A percentile compares a stretch with the other conserved stretches of the same genome.
phyloP scores from a whole-genome alignment of 768 basidiomycete genomes.

The Leccinum rimulosum region DNA sequence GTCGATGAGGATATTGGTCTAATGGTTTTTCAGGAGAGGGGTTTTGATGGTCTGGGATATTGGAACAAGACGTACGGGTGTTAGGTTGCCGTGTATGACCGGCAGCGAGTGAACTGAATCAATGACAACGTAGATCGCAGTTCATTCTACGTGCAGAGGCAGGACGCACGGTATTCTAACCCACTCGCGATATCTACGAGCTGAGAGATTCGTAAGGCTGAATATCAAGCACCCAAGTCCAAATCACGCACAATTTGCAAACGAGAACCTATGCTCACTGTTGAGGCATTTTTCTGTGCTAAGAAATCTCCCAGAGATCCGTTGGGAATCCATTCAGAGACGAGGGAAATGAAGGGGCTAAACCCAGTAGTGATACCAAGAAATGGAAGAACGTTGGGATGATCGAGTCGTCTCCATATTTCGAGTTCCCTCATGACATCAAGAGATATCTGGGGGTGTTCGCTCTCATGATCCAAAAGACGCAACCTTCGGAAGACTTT shows the following conservation, averaged over 20 bases:
- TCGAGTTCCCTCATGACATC: conserved; percentile 14
- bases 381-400: conserved; percentile 17
- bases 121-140: background rate
- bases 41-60: background rate
- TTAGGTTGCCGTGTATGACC: conserved; percentile 14
- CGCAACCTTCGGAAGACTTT: conserved; percentile 10
- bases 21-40: background rate
- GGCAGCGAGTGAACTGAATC: conserved; percentile 14
- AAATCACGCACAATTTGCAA: conserved; percentile 9
- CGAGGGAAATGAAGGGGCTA: conserved; percentile 6
- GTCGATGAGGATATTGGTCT: conserved; percentile 19
- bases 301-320: conserved; percentile 9
- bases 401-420: conserved; percentile 14
- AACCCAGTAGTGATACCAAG: conserved; percentile 16
- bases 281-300: background rate
- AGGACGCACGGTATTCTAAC: conserved; percentile 12
- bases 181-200: conserved; percentile 17
- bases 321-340: conserved; percentile 14
- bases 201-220: background rate
- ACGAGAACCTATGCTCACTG: conserved; percentile 1
- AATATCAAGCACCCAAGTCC: background rate
- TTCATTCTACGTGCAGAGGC: background rate
- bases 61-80: conserved; percentile 6
- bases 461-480: background rate
- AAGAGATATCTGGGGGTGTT: background rate